Base-by-base conservation (phyloP, 257 asterid species). In the Primulina huaijiensis region DNA sequence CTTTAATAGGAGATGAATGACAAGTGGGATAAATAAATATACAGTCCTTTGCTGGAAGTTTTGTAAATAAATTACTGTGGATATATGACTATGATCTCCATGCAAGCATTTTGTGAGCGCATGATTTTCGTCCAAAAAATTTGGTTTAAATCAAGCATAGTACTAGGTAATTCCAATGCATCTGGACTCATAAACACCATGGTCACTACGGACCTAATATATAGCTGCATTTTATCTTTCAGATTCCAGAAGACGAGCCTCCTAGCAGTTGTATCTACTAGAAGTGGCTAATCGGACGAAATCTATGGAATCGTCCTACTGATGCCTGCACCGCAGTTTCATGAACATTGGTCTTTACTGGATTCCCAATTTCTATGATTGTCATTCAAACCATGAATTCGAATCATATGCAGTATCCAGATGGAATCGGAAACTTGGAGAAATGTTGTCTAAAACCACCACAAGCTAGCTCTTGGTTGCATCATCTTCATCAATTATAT, bases 201-300 rank as follows among this genome's bases (percentile, higher is more conserved):
- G 5, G 46, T 43, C 60, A 38, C 53, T 6, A 5, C 5, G 66
- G 23, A 7, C 63, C 73, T 67, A 57, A 71, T 37, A 19, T 14
- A 21, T 9, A 6, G 57, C 50, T 60, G 57, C 29, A 19, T 55
- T 64, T 66, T 46, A 58, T 68, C 40, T 61, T 83, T 69, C 83
- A 88, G 95, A 84, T 88, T 82, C 95, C 92, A 14, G 95, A 88
- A 78, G 89, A 82, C 40, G 87, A 86, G 16, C 95, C 92, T 65
- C 89, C 90, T 43, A 85, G 81, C 72, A 72, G 63, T 40, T 76
- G 77, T 64, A 78, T 84, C 61, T 78, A 20, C 76, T 86, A 80
- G 80, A 76, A 70, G 12, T 50, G 74, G 38, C 53, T 31, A 55
- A 57, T 43, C 14, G 17, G 38, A 16, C 33, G 0, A 20, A 55